A percentile compares a stretch with the other conserved stretches of the same genome.
phyloP scores from a whole-genome alignment of 2,329 filamentous ascomycete genomes.

The Endoconidiophora laricicola region DNA sequence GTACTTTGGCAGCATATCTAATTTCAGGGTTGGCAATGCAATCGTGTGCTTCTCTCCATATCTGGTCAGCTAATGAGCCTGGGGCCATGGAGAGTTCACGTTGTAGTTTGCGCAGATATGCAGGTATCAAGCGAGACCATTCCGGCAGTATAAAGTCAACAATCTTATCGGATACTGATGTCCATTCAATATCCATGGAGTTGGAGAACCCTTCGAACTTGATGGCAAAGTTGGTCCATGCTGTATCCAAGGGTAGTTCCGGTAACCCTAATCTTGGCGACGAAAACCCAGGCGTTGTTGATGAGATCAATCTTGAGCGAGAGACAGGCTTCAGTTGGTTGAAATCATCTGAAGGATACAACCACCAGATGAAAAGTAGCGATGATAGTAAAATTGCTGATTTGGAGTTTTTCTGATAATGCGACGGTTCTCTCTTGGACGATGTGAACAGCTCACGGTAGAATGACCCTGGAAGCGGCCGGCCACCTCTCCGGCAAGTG shows the following conservation, averaged over 20 bases:
- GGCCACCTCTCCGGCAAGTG: neutral
- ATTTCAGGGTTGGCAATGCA: constrained; percentile 77
- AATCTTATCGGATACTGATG: constrained; percentile 37
- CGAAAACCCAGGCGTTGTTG: neutral
- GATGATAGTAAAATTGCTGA: constrained; percentile 3
- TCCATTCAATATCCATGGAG: constrained; percentile 38
- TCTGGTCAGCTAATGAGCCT: constrained; percentile 77
- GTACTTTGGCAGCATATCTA: constrained; percentile 59
- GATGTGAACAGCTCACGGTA: constrained; percentile 11
- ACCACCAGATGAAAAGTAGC: constrained; percentile 26
- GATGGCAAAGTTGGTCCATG: constrained; percentile 32
- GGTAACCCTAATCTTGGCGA: constrained; percentile 6
- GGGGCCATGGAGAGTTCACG: constrained; percentile 74
- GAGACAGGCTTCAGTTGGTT: constrained; percentile 12
- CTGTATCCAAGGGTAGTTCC: constrained; percentile 17
- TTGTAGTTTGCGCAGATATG: constrained; percentile 67
- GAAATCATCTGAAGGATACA: constrained; percentile 29
- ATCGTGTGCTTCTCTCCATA: constrained; percentile 84
- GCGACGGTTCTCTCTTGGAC: constrained; percentile 1
- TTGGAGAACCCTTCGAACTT: constrained; percentile 37
- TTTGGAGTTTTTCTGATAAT: neutral
- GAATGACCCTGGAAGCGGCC: constrained; percentile 5
- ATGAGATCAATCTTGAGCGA: neutral
- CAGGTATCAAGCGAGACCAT: constrained; percentile 65
- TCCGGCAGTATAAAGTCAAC: constrained; percentile 61